Percentiles rank a stretch among this genome's conserved stretches.
Evolutionary conservation across 2,329 filamentous ascomycete species (phyloP).

Genomic region (Sarocladiaceae sp.): DNA sequence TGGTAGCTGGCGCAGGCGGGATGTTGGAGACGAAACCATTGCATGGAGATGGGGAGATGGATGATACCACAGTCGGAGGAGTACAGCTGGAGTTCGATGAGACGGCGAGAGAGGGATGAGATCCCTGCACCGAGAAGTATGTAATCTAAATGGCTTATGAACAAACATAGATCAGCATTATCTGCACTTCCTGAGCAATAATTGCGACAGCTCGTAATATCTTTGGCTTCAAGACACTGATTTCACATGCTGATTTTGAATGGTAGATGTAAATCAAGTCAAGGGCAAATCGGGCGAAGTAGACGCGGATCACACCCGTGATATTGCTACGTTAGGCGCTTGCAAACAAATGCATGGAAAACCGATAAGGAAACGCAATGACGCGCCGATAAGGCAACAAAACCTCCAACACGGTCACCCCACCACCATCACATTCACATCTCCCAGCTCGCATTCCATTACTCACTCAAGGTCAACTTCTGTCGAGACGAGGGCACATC

Average conservation of each 20-base stretch:
- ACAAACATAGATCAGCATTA: not conserved
- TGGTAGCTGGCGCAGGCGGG: conserved; percentile 38
- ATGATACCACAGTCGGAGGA: conserved; percentile 17
- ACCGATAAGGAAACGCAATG: conserved; percentile 7
- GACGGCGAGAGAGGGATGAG: conserved; percentile 6
- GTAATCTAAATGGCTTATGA: not conserved
- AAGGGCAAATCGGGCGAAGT: no score
- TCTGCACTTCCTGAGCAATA: no score
- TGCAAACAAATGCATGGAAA: no score
- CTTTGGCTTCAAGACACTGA: no score
- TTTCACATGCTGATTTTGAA: no score
- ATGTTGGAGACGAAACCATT: conserved; percentile 49
- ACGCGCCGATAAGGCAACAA: conserved; percentile 11
- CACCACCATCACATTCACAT: not conserved
- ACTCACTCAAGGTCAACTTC: no score
- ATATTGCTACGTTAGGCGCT: no score
- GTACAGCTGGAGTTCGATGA: conserved; percentile 38
- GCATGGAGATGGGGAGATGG: conserved; percentile 20
- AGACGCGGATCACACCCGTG: no score
- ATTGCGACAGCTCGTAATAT: no score
- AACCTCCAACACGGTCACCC: conserved; percentile 1
- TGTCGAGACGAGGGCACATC: no score
- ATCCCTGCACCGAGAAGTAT: not conserved
- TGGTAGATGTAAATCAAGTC: no score
- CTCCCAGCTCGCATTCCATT: not conserved